Conservation (phyloP, 768 basidiomycete species). For the Macrolepiota albuminosa region DNA sequence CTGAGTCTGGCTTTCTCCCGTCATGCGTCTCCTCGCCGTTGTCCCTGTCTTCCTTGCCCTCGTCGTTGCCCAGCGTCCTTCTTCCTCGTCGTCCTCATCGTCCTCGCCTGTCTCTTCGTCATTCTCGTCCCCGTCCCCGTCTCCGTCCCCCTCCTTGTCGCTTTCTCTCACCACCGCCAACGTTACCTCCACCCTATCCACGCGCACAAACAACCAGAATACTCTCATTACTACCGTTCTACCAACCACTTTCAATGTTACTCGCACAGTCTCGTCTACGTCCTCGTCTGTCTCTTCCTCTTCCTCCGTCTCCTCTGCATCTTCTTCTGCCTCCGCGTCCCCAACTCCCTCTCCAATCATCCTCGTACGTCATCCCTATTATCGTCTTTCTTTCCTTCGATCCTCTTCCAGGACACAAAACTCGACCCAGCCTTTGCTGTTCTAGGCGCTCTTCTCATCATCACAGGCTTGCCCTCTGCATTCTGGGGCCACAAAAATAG, state of each 20-base stretch:
- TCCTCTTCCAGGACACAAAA: slow-evolving; percentile 44
- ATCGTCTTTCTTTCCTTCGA: slow-evolving; percentile 20
- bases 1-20: neutral
- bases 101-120: slow-evolving; percentile 10
- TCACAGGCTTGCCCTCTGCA: slow-evolving; percentile 85
- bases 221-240: slow-evolving; percentile 49
- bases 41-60: slow-evolving; percentile 15
- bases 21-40: slow-evolving; percentile 10
- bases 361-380: slow-evolving; percentile 26
- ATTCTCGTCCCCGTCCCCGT: slow-evolving; percentile 18
- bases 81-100: slow-evolving; percentile 23
- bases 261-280: slow-evolving; percentile 46
- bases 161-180: slow-evolving; percentile 53
- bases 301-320: slow-evolving; percentile 29
- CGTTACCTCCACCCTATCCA: slow-evolving; percentile 40
- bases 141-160: slow-evolving; percentile 38
- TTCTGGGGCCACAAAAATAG: slow-evolving; percentile 95
- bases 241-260: slow-evolving; percentile 61
- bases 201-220: slow-evolving; percentile 42
- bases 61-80: neutral
- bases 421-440: slow-evolving; percentile 89
- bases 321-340: slow-evolving; percentile 38
- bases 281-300: slow-evolving; percentile 33
- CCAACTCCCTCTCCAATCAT: slow-evolving; percentile 38
- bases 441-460: slow-evolving; percentile 80